These are phyloP conservation scores for Verticillium nubilum DNA, from an alignment of 2,329 filamentous ascomycete species.

Conservation along the genomic window DNA sequence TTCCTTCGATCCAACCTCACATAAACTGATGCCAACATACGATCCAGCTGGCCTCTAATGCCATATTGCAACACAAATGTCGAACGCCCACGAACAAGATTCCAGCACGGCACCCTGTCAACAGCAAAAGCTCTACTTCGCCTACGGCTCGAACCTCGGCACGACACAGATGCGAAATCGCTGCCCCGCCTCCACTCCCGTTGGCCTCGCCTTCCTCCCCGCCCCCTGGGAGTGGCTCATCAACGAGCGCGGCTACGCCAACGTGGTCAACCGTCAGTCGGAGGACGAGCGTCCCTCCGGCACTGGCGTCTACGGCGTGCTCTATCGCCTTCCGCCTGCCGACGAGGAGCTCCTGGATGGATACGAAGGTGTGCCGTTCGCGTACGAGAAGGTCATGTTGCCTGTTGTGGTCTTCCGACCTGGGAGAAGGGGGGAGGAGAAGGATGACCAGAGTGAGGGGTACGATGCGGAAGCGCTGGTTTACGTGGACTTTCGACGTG, in stretches of 20 bases:
- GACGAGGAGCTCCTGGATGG: conserved; percentile 50
- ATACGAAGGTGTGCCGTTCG: conserved; percentile 58
- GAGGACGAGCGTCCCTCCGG: conserved; percentile 4
- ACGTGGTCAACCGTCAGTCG: conserved; percentile 42
- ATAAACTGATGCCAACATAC: too few species aligned
- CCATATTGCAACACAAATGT: too few species aligned
- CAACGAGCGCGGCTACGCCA: conserved; percentile 62
- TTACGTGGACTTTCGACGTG: conserved; percentile 49
- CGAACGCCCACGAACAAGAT: neutral
- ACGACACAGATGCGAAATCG: conserved; percentile 57
- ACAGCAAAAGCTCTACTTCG: conserved; percentile 51
- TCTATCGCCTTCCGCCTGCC: conserved; percentile 43
- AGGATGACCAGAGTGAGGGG: conserved; percentile 8
- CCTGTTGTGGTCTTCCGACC: conserved; percentile 29
- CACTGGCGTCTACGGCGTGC: conserved; percentile 48
- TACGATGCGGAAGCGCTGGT: conserved; percentile 33
- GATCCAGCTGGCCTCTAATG: too few species aligned
- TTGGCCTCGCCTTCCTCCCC: conserved; percentile 51
- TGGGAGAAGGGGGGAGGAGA: conserved; percentile 8
- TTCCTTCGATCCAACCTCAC: too few species aligned
- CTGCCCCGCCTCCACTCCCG: conserved; percentile 51
- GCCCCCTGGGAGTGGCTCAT: conserved; percentile 59
- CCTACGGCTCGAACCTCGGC: conserved; percentile 67
- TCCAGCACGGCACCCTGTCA: neutral
- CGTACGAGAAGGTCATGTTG: conserved; percentile 51